Evolutionary conservation across 2,329 filamentous ascomycete genomes (phyloP), one percentile per base, ranked within the genome.

Genomic region (Diaporthe citrichinensis): DNA sequence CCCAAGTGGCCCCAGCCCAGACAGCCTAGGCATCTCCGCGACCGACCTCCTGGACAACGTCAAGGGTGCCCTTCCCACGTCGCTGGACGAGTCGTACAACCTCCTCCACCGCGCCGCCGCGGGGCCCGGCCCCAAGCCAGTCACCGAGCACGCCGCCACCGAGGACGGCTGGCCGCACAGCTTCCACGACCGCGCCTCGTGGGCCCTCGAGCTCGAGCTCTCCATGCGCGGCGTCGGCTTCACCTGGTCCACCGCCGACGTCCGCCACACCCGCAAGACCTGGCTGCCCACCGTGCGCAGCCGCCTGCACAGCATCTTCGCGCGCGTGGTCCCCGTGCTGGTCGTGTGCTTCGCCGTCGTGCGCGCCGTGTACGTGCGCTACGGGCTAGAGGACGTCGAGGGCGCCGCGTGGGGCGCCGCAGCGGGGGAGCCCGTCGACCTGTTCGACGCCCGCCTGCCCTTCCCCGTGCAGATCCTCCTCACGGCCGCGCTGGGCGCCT

Each of bases 181-280:
- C 12, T 82, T 85, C 73, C 61, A 79, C 8, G 84, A 84, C 78
- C 83, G 85, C 36, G 83, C 84, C n/a, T 82, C 83, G 9, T 87
- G 85, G 85, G 85, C 85, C 7, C 79, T 86, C 10, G 85, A 86
- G 77, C 80, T 87, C 34, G 85, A 86, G 77, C 79, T 86, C 4
- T 83, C 81, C 51, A 87, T 87, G 85, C 81, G 85, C 20, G 85
- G 85, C 25, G 83, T 85, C 9, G 85, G 85, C 55, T 86, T 87
- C 78, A 85, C 85, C 0, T 86, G 85, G 85, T 85, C 84, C 28
- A 86, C 84, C 2, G 85, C 85, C 8, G 85, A 87, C 72, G 84
- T 86, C 3, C 82, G 85, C 14, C 85, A 87, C 76, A 85, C 85
- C 7, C 82, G 82, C 44, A 84, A 84, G 77, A 86, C 85, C 0